Conservation (phyloP, 2,329 filamentous ascomycete genomes). For the Colletotrichum ledebouriae region DNA sequence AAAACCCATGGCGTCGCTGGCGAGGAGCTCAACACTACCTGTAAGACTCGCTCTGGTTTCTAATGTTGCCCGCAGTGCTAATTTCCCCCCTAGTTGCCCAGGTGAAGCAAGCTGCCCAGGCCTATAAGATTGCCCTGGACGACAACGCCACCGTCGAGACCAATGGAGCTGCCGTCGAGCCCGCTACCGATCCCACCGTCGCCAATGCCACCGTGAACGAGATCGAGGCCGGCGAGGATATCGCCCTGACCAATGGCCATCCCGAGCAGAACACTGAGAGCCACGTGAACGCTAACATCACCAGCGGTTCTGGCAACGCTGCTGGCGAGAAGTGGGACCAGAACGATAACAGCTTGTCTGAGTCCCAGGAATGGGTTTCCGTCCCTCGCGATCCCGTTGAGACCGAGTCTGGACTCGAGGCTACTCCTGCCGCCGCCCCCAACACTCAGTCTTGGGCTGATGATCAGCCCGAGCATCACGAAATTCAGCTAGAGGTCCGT, state of each 20-base stretch:
- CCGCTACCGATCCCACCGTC: conserved; percentile 74
- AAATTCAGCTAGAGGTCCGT: conserved; percentile 61
- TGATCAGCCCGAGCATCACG: conserved; percentile 79
- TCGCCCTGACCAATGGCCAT: conserved; percentile 59
- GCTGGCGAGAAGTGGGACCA: conserved; percentile 78
- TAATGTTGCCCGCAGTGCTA: conserved; percentile 39
- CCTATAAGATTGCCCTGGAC: conserved; percentile 63
- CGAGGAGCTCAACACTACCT: conserved; percentile 76
- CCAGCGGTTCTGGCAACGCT: conserved; percentile 68
- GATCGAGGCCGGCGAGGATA: conserved; percentile 65
- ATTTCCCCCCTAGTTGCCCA: conserved; percentile 58
- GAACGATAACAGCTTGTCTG: conserved; percentile 57
- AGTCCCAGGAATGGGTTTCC: conserved; percentile 78
- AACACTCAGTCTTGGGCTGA: conserved; percentile 84
- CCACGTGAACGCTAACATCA: conserved; percentile 64
- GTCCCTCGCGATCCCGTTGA: conserved; percentile 75
- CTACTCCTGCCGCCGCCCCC: conserved; percentile 68
- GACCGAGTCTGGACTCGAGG: conserved; percentile 75
- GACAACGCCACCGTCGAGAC: conserved; percentile 44
- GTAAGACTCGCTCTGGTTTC: conserved; percentile 63
- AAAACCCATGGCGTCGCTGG: conserved; percentile 74
- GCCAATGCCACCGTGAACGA: conserved; percentile 77
- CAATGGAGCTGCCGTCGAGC: conserved; percentile 48
- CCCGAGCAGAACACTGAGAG: conserved; percentile 56
- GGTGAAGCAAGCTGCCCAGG: conserved; percentile 63